Evolutionary conservation across 306 rosid species (phyloP), one percentile per base, ranked within the genome.

Genomic region (Hippophae gyantsensis): DNA sequence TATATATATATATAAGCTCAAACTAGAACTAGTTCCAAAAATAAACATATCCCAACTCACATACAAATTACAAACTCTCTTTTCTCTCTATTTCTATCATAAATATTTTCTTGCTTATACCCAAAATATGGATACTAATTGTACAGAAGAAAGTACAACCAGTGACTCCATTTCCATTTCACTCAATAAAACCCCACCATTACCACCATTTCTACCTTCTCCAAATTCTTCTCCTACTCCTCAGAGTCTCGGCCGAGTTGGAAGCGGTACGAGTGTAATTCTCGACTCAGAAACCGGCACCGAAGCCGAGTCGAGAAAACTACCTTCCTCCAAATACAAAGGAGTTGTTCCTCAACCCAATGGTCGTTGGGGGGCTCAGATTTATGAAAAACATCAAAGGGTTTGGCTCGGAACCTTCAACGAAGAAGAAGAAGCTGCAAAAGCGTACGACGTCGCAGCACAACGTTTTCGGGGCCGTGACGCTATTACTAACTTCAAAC

Each of bases 361-460:
- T 67, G 95, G 99, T 3, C 97, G 99, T 0, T 92, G 99, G 99
- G 99, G 99, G 0, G 97, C 99, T 0, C 99, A 92, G 95, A 92
- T 92, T 80, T 92, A 92, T 76, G 99, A 92, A 86, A 92, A 92
- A 77, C 99, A 92, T 60, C 99, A 88, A 72, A 80, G 99, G 7
- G 99, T 92, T 6, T 92, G 99, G 99, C 72, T 92, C 6, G 99
- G 99, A 3, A 92, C 99, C 8, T 92, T 92, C 79, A 92, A 92
- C 73, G 82, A 80, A 49, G 99, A 92, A 58, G 93, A 78, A 56
- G 95, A 88, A 45, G 99, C 99, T 3, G 99, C 99, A 0, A 71
- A 56, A 10, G 95, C 94, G 6, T 92, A 92, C 75, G 99, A 92
- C 76, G 78, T 82, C 43, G 99, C 97, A 0, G 97, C 96, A 0